Percentiles rank a stretch among this genome's conserved stretches.
These are phyloP conservation scores for Spongospora subterranea DNA, from an alignment of 208 protist species.

Conservation along the genomic window DNA sequence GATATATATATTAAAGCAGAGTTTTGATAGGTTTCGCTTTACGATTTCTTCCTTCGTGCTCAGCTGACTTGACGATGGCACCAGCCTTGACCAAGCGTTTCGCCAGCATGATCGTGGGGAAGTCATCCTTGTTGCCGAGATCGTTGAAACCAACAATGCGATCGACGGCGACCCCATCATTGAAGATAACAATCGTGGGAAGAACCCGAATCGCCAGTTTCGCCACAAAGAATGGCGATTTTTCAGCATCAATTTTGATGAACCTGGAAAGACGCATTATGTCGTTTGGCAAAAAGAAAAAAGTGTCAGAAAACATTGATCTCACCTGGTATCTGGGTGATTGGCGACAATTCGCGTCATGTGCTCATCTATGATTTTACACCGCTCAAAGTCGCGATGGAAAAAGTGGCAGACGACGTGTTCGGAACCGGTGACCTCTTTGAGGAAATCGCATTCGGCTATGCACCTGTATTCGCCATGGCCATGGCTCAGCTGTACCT, in stretches of 20 bases:
- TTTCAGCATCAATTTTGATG: slow-evolving; percentile 59
- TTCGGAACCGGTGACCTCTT: neutral
- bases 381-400: slow-evolving; percentile 63
- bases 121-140: slow-evolving; percentile 62
- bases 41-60: neutral
- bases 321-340: neutral
- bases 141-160: slow-evolving; percentile 64
- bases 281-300: no score
- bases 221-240: slow-evolving; percentile 65
- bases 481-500: slow-evolving; percentile 8
- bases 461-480: slow-evolving; percentile 64
- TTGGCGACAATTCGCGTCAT: neutral
- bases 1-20: neutral
- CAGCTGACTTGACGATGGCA: neutral
- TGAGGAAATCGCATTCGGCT: slow-evolving; percentile 64
- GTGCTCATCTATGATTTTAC: slow-evolving; percentile 65
- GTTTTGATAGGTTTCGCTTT: slow-evolving; percentile 53
- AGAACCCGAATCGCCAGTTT: slow-evolving; percentile 60
- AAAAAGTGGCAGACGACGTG: slow-evolving; percentile 64
- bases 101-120: slow-evolving; percentile 55
- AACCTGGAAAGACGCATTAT: slow-evolving; percentile 48
- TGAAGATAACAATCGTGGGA: slow-evolving; percentile 62
- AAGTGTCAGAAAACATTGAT: no score
- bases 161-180: slow-evolving; percentile 60
- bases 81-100: slow-evolving; percentile 1